Evolutionary conservation across 305 asterid species (phyloP).

Genomic region (Plantago coronopus): DNA sequence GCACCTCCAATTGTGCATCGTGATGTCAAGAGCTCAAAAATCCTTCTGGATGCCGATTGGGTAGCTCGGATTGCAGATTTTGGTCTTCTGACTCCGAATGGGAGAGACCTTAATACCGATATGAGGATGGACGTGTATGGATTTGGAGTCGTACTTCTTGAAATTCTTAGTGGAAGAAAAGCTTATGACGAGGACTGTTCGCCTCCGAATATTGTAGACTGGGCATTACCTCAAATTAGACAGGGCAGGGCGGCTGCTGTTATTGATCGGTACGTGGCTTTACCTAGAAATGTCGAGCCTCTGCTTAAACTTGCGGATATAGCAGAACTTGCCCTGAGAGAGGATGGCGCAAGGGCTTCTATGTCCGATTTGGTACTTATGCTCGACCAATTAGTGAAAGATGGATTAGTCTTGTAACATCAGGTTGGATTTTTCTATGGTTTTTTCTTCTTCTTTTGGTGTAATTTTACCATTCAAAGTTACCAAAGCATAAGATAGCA

Average conservation of each 20-base stretch:
- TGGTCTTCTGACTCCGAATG: constrained; percentile 55
- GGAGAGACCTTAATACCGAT: constrained; percentile 45
- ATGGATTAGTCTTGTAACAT: constrained; percentile 65
- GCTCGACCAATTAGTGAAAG: constrained; percentile 66
- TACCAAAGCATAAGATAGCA: constrained; percentile 29
- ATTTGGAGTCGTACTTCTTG: constrained; percentile 81
- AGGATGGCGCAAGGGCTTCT: constrained; percentile 48
- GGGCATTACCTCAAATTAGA: constrained; percentile 76
- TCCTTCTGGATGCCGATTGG: constrained; percentile 75
- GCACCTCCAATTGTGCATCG: constrained; percentile 81
- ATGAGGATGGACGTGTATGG: constrained; percentile 61
- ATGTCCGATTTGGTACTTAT: constrained; percentile 61
- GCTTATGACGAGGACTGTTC: constrained; percentile 59
- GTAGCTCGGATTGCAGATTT: constrained; percentile 73
- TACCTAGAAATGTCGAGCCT: constrained; percentile 86
- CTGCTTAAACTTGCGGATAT: constrained; percentile 81
- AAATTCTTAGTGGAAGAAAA: constrained; percentile 85
- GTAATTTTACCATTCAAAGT: constrained; percentile 24
- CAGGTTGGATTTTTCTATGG: constrained; percentile 21
- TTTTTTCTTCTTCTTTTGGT: constrained; percentile 20
- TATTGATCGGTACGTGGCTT: constrained; percentile 55
- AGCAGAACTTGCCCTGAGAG: constrained; percentile 66
- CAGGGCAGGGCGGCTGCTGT: constrained; percentile 82
- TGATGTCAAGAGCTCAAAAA: constrained; percentile 71
- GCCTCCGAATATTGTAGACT: constrained; percentile 67